Evolutionary conservation across 192 early-diverging fungal species (phyloP).

Genomic region (Coemansia sp.): DNA sequence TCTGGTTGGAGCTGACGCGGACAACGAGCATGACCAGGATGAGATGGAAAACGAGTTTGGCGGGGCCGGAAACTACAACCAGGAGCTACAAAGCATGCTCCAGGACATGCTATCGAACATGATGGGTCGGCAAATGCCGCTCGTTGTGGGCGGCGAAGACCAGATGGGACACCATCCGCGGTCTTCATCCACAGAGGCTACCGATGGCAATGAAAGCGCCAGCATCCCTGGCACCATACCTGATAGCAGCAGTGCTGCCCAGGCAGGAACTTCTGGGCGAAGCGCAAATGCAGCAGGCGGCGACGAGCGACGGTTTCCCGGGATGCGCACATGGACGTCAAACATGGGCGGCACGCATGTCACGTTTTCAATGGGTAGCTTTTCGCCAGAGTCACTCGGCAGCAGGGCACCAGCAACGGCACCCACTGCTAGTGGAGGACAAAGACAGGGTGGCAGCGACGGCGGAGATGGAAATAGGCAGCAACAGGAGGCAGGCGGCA

Average conservation of each 20-base stretch:
- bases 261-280: background rate
- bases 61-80: conserved; percentile 56
- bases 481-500: conserved; percentile 13
- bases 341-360: conserved; percentile 29
- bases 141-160: background rate
- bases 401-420: background rate
- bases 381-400: conserved; percentile 11
- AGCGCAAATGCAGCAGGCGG: background rate
- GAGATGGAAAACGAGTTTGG: conserved; percentile 57
- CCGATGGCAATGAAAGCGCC: background rate
- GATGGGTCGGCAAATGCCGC: conserved; percentile 21
- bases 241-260: conserved; percentile 10
- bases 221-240: conserved; percentile 16
- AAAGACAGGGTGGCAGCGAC: background rate
- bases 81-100: conserved; percentile 44
- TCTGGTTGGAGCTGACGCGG: conserved; percentile 14
- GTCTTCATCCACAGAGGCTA: background rate
- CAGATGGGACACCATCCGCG: background rate
- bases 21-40: conserved; percentile 32
- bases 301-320: conserved; percentile 18
- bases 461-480: background rate
- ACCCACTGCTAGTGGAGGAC: background rate
- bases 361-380: conserved; percentile 41
- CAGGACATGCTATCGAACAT: conserved; percentile 44
- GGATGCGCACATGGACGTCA: conserved; percentile 47